Evolutionary conservation across 2,329 filamentous ascomycete genomes (phyloP), one percentile per base, ranked within the genome.

Genomic region (Botrytis pseudocinerea): DNA sequence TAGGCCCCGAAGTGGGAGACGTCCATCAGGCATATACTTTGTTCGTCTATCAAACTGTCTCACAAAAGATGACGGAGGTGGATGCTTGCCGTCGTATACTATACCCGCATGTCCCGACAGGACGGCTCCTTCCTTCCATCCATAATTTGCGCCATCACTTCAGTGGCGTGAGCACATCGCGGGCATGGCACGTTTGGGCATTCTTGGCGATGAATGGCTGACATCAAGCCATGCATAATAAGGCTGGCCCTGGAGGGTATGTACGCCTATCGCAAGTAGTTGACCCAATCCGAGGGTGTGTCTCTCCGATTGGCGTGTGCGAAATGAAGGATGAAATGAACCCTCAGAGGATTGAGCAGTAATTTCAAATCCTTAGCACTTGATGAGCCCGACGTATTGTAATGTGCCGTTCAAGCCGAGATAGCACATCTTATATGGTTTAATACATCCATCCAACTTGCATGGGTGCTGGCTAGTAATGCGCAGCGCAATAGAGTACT

Each of bases 201-300:
- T 70, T 38, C 71, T 74, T 73, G 71, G 71, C 73, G 71, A 62
- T 74, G 59, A 70, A 63, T 74, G 71, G 71, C 48, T 48, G 54
- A 42, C 35, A 68, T 20, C 25, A 57, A 68, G 48, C 48, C 48
- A 68, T 68, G 48, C 35, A 35, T 25, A 57, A 35, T 25, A 57
- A 69, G 48, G 38, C 48, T 42, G 48, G n/a, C 18, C 32, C 38
- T 18, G 2, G 38, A 63, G 18, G 48, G 10, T 68, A 1, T 32
- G 25, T 20, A 40, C 16, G 32, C 35, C 46, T 68, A 40, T 68
- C 25, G 10, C 64, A 54, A 25, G 35, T 10, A 40, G 35, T 42
- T 57, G 64, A 25, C 65, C 57, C n/a, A 57, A 57, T 4, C 10
- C 14, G 48, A 22, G 18, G 25, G 40, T 42, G 28, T 25, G 14